Percentiles rank a stretch among this genome's conserved stretches.
Evolutionary conservation across 2,329 filamentous ascomycete species (phyloP).

Genomic region (Epichloe bromicola): DNA sequence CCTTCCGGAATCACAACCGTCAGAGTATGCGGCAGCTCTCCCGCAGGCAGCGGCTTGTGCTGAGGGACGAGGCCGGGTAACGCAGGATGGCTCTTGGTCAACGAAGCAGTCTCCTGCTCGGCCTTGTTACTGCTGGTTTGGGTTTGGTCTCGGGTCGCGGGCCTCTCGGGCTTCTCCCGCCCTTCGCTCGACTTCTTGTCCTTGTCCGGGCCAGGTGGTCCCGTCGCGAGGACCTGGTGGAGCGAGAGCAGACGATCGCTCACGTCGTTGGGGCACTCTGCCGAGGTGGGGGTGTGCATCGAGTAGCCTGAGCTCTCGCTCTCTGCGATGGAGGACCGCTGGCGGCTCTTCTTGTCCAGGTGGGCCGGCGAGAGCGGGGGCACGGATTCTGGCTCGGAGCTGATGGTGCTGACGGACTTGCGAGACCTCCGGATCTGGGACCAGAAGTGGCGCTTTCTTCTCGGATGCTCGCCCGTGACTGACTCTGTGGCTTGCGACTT

Average conservation of each 20-base stretch:
- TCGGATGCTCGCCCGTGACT: not conserved
- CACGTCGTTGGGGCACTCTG: not conserved
- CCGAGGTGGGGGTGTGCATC: not conserved
- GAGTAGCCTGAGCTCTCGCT: not conserved
- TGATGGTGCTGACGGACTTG: not conserved
- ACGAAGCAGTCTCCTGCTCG: not conserved
- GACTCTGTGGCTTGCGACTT: not conserved
- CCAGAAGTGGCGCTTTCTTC: slow-evolving; percentile 1
- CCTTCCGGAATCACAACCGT: slow-evolving; percentile 1
- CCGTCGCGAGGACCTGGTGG: not conserved
- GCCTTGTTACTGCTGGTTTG: too few species aligned
- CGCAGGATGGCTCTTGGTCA: not conserved
- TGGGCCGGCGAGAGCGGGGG: not conserved
- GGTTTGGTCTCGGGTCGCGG: too few species aligned
- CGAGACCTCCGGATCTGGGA: not conserved
- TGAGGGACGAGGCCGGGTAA: not conserved
- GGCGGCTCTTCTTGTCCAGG: not conserved
- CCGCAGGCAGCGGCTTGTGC: not conserved
- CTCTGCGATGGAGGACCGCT: not conserved
- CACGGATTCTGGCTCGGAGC: not conserved
- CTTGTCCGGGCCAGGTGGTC: too few species aligned
- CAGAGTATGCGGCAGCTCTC: not conserved
- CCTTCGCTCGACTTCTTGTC: not conserved
- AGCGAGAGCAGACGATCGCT: not conserved
- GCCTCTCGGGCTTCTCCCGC: not conserved